Base-by-base conservation (phyloP, 2,329 filamentous ascomycete species). In the Keithomyces neogunnii region DNA sequence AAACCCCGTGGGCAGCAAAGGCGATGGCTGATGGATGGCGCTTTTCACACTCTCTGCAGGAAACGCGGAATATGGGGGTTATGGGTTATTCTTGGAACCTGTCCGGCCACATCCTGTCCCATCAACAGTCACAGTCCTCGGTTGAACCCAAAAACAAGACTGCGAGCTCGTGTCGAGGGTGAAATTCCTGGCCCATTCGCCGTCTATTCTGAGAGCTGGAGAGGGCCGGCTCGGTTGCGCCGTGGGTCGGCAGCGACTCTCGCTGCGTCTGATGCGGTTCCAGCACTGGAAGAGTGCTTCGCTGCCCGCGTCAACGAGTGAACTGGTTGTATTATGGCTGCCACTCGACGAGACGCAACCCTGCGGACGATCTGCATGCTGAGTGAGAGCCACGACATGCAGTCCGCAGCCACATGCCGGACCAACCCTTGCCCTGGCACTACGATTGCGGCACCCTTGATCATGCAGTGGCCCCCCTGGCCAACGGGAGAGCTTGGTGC, bases 1-100 rank as follows among this genome's bases (percentile, higher is more conserved):
- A n/a, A 53, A 47, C 50, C 51, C 32, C 43, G 36, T 52, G 51
- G 51, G 2, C 52, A 51, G 31, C 53, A 49, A 36, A 58, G 28
- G 43, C 54, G 57, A 4, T 28, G 13, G 43, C 19, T n/a, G n/a
- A 29, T 6, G 39, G 26, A 42, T 28, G 39, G 45, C 45, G 31
- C 44, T 44, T 19, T 40, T 29, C n/a, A 28, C 28, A 11, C 19
- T 45, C 29, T 52, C 28, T 52, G 33, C 45, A 29, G 36, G 43
- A 19, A 39, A 26, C 33, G 10, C 3, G 30, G 9, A 45, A 33
- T 42, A 39, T 42, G 40, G 9, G 48, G 19, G 19, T 19, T 19
- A 19, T 19, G 19, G 19, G 48, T 32, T 38, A 38, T 50, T 50
- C 49, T 51, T 47, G 48, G 30, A 33, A 26, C 45, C 36, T 46